phyloP scores from a whole-genome alignment of 495 filamentous ascomycete genomes.

The Lasiosphaeria miniovina region DNA sequence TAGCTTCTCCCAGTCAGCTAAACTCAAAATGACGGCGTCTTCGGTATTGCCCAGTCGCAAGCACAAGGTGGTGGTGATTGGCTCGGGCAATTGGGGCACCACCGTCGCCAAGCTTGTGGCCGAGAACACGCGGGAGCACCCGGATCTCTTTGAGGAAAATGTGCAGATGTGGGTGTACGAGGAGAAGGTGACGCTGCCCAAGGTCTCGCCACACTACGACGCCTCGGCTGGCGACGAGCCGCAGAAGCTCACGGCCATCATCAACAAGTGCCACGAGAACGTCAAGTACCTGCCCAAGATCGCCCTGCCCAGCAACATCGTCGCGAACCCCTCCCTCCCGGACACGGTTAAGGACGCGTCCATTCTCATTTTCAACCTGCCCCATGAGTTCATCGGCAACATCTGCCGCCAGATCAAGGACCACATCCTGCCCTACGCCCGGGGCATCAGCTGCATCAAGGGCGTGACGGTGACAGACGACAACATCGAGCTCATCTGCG shows the following conservation, averaged over 20 bases:
- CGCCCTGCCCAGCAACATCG: conserved; percentile 75
- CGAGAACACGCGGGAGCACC: conserved; percentile 77
- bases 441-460: conserved; percentile 97
- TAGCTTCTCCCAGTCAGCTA: conserved; percentile 19
- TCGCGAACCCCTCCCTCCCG: conserved; percentile 83
- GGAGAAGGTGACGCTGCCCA: conserved; percentile 74
- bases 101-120: conserved; percentile 96
- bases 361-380: conserved; percentile 93
- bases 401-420: conserved; percentile 84
- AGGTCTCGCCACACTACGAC: conserved; percentile 60
- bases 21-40: conserved; percentile 30
- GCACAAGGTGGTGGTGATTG: conserved; percentile 92
- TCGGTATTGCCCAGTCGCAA: conserved; percentile 51
- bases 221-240: conserved; percentile 47
- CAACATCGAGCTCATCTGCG: conserved; percentile 85
- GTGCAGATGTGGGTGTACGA: conserved; percentile 99
- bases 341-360: conserved; percentile 78
- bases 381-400: conserved; percentile 93
- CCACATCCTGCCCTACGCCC: conserved; percentile 84
- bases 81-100: conserved; percentile 97
- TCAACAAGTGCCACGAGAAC: conserved; percentile 94
- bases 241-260: conserved; percentile 82
- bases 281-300: conserved; percentile 93
- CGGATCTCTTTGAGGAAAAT: conserved; percentile 75
- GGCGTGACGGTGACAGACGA: conserved; percentile 85